Conservation (phyloP, 1,284 basidiomycete species). For the Ustilago loliicola region DNA sequence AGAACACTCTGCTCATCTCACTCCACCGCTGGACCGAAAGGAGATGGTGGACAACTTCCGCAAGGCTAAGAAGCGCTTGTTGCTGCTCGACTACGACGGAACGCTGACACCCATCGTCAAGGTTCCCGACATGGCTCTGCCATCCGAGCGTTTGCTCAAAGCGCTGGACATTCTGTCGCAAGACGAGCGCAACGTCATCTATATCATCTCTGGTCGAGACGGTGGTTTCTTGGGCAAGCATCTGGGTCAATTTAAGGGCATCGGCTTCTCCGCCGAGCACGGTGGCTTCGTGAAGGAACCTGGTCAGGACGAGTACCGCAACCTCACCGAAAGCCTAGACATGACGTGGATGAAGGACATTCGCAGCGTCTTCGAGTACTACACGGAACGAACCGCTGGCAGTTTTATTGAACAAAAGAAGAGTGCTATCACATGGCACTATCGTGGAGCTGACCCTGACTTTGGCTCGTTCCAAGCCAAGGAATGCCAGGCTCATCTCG, state of each 20-base stretch:
- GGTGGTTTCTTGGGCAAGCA: conserved; percentile 90
- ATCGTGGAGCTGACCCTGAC: conserved; percentile 90
- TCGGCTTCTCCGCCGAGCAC: conserved; percentile 96
- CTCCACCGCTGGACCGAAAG: conserved; percentile 83
- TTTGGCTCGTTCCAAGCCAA: conserved; percentile 80
- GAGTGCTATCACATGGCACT: conserved; percentile 98
- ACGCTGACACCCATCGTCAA: conserved; percentile 98
- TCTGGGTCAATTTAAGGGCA: conserved; percentile 83
- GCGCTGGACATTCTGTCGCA: conserved; percentile 80
- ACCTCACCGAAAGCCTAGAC: conserved; percentile 90
- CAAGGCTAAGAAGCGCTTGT: conserved; percentile 82
- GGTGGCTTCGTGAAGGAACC: conserved; percentile 90
- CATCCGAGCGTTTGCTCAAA: conserved; percentile 81
- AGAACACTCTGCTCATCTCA: conserved; percentile 86
- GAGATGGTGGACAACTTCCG: conserved; percentile 79
- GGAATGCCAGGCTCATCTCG: conserved; percentile 94
- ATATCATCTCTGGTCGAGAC: conserved; percentile 98
- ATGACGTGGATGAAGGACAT: conserved; percentile 99
- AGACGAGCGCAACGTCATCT: conserved; percentile 90
- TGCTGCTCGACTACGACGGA: conserved; percentile 98
- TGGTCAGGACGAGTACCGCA: conserved; percentile 79
- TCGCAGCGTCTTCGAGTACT: conserved; percentile 94
- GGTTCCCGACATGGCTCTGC: conserved; percentile 87
- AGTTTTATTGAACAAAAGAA: conserved; percentile 96
- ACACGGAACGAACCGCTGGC: conserved; percentile 94